phyloP scores from a whole-genome alignment of 1,284 basidiomycete species.

The Naganishia sp. region DNA sequence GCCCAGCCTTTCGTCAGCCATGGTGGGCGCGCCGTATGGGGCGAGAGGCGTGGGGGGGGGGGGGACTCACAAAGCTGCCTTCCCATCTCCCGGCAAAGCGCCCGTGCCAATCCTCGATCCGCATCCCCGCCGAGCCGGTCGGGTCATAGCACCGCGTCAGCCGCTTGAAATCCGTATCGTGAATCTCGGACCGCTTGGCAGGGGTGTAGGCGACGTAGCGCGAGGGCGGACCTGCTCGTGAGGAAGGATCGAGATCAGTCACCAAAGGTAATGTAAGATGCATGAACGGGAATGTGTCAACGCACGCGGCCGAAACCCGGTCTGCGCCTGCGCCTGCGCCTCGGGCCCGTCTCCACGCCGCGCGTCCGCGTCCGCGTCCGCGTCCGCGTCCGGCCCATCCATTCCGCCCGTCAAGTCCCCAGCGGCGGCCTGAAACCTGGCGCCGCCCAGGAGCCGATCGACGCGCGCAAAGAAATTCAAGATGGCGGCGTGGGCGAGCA shows the following conservation, averaged over 20 bases:
- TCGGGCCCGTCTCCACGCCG: background rate
- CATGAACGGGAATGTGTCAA: background rate
- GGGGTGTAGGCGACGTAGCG: conserved; percentile 25
- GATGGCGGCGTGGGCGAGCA: conserved; percentile 53
- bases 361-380: background rate
- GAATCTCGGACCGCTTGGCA: conserved; percentile 24
- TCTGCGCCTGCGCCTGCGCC: conserved; percentile 8
- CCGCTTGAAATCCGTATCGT: conserved; percentile 48
- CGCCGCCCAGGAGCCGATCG: conserved; percentile 20
- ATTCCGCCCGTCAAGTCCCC: conserved; percentile 18
- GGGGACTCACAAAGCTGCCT: conserved; percentile 53
- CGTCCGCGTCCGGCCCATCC: conserved; percentile 5
- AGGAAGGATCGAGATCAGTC: background rate
- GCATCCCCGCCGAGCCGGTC: conserved; percentile 48
- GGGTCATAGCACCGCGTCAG: conserved; percentile 54
- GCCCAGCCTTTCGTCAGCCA: background rate
- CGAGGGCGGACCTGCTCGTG: conserved; percentile 10
- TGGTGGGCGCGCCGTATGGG: background rate
- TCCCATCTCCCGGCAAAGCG: conserved; percentile 59
- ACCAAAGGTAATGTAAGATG: background rate
- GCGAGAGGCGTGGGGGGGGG: background rate
- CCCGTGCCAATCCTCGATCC: conserved; percentile 52
- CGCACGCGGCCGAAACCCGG: conserved; percentile 13
- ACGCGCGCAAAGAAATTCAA: conserved; percentile 47
- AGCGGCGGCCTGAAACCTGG: conserved; percentile 6